These are phyloP conservation scores for Penicillium corylophilum DNA, from an alignment of 2,329 filamentous ascomycete species.

Conservation along the genomic window DNA sequence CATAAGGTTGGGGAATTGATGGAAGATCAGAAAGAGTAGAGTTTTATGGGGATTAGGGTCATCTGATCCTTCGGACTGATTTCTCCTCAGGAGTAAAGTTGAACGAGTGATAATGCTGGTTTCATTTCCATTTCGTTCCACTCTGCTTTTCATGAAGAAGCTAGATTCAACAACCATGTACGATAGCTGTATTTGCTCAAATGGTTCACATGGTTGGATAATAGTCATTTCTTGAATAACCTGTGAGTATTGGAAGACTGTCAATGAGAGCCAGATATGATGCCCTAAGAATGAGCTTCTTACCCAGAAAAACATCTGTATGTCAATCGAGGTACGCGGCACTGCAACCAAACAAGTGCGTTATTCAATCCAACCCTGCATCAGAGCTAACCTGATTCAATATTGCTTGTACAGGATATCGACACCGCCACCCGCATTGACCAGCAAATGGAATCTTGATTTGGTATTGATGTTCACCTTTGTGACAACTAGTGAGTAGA, in stretches of 20 bases:
- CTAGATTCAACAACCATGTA: not conserved
- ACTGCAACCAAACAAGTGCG: not conserved
- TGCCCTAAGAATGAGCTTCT: no score
- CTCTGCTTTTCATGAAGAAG: not conserved
- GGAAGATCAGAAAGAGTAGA: not conserved
- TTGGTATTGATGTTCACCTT: not conserved
- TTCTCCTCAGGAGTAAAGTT: not conserved
- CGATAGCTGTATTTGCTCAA: not conserved
- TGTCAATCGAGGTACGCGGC: not conserved
- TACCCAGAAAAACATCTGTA: not conserved
- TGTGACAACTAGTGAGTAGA: not conserved
- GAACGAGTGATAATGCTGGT: not conserved
- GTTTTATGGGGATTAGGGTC: not conserved
- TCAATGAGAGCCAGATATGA: not conserved
- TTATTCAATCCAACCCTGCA: not conserved
- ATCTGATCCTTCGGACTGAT: not conserved
- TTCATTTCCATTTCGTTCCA: not conserved
- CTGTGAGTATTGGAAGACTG: not conserved
- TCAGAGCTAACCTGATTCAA: not conserved
- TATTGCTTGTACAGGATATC: not conserved
- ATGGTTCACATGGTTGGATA: not conserved
- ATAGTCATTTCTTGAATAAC: not conserved
- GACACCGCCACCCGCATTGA: not conserved
- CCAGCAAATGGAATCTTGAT: not conserved
- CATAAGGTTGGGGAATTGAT: not conserved